Conservation (phyloP, 2,329 filamentous ascomycete genomes). For the Fusarium cyanostomum region DNA sequence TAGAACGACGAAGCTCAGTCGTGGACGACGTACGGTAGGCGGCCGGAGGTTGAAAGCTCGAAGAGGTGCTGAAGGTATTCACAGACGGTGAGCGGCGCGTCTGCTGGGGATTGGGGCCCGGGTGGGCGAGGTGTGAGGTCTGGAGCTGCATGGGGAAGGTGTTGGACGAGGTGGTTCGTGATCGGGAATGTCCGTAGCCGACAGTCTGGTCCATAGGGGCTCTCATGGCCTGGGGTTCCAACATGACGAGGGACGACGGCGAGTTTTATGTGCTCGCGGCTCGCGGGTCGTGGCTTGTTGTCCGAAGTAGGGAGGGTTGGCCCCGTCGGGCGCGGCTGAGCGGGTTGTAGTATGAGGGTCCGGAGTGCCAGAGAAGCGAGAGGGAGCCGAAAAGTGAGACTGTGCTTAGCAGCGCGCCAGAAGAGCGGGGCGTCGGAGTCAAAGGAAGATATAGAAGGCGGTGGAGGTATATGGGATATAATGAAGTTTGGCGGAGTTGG, state of each 20-base stretch:
- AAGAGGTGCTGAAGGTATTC: slow-evolving; percentile 75
- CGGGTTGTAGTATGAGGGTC: slow-evolving; percentile 24
- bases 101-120: slow-evolving; percentile 48
- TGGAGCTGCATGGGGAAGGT: slow-evolving; percentile 55
- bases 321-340: slow-evolving; percentile 38
- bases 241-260: slow-evolving; percentile 39
- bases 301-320: slow-evolving; percentile 36
- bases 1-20: slow-evolving; percentile 76
- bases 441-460: slow-evolving; percentile 15
- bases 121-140: slow-evolving; percentile 46
- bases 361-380: slow-evolving; percentile 31
- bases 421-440: slow-evolving; percentile 32
- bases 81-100: slow-evolving; percentile 70
- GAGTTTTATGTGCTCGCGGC: slow-evolving; percentile 36
- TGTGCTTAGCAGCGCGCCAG: slow-evolving; percentile 38
- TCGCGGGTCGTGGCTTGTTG: slow-evolving; percentile 37
- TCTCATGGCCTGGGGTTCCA: slow-evolving; percentile 47
- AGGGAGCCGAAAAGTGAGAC: slow-evolving; percentile 44
- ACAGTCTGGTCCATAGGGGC: slow-evolving; percentile 48
- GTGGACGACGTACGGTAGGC: slow-evolving; percentile 65
- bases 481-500: background rate
- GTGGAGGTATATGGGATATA: slow-evolving; percentile 7
- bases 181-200: slow-evolving; percentile 63
- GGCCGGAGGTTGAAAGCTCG: slow-evolving; percentile 70
- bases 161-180: slow-evolving; percentile 66